phyloP scores from a whole-genome alignment of 345 rosid species.

The Pistacia atlantica region DNA sequence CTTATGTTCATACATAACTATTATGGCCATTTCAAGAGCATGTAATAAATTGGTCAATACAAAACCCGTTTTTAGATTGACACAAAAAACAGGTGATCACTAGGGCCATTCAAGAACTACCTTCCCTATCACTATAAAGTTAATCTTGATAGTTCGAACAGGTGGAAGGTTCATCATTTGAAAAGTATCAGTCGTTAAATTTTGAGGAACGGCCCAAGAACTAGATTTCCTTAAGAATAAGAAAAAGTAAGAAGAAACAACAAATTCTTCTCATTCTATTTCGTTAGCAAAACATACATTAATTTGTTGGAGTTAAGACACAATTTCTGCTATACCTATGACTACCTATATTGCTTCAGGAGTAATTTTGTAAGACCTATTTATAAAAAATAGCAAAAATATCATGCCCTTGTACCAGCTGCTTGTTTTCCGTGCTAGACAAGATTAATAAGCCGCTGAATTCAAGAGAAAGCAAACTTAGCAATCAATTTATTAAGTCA shows the following conservation, averaged over 20 bases:
- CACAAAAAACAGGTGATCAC: neutral
- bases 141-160: neutral
- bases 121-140: neutral
- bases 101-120: neutral
- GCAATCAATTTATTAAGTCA: neutral
- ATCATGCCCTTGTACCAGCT: neutral
- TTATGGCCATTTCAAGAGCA: no score
- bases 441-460: neutral
- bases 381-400: neutral
- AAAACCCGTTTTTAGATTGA: neutral
- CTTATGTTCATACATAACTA: neutral
- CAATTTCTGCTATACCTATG: no score
- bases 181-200: neutral
- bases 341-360: neutral
- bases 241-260: neutral
- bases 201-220: no score
- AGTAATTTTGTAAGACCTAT: neutral
- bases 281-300: neutral
- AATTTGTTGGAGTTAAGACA: neutral
- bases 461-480: neutral
- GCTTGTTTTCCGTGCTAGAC: neutral
- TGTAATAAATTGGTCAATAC: neutral
- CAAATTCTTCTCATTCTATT: neutral
- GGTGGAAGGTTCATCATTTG: no score
- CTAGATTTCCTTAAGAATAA: no score